Base-by-base conservation (phyloP, 345 rosid genomes). In the Mangifera indica region DNA sequence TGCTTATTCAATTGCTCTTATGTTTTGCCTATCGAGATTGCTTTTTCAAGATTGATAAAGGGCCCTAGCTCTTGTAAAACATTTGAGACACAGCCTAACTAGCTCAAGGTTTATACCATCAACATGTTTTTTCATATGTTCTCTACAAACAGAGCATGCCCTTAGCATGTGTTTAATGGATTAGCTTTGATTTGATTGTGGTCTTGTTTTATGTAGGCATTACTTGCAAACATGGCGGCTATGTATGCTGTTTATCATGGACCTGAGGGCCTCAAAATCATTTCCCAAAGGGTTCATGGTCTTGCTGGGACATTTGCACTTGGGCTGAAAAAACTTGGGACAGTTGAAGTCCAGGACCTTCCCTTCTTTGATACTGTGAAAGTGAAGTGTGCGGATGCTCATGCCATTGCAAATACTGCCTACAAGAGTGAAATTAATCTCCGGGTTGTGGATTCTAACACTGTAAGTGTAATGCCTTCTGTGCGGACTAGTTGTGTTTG, bases 211-310 rank as follows among this genome's bases (percentile, higher is more conserved):
- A 51, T 81, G 57, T 72, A 95, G 99, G 98, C 99, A 18, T 80
- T 95, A 73, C 98, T 95, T 64, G 99, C 99, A 67, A 95, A 95
- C 78, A 95, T 95, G 99, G 89, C 99, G 80, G 96, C 93, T 8
- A 95, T 95, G 99, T 95, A 77, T 78, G 93, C 96, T 73, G 96
- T 95, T 79, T 95, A 95, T 83, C 99, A 95, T 63, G 99, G 99
- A 77, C 99, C 98, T 56, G 91, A 79, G 72, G 97, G 98, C 81
- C 84, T 92, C 12, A 92, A 89, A 87, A 65, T 85, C 60, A 92
- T 92, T 52, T 88, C 93, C 5, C 86, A 88, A 74, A 88, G 99
- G 49, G 98, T 91, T 29, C 97, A 92, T 76, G 99, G 99, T 76
- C 96, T 95, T 73, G 99, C 99, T 65, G 98, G 97, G 67, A 78